Percentiles rank a stretch among this genome's conserved stretches.
Evolutionary conservation across 176 grass and related monocot genomes (phyloP).

Genomic region (Luzula sylvatica): DNA sequence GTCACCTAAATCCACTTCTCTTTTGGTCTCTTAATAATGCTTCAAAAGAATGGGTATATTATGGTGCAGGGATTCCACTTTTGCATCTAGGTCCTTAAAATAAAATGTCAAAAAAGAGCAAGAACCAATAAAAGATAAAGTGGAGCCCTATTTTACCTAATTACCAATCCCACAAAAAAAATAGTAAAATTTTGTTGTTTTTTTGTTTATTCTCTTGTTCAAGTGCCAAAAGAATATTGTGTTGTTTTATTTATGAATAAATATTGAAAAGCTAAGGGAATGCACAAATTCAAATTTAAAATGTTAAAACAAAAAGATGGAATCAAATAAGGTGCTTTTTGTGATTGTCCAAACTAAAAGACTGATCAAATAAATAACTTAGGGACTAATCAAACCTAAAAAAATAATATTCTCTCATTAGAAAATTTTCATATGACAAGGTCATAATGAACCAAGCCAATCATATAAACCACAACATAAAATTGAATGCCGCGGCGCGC

Average conservation of each 20-base stretch:
- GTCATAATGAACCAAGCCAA: no score
- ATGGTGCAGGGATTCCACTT: constrained; percentile 14
- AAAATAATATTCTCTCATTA: neutral
- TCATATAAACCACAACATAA: no score
- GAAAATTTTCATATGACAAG: no score
- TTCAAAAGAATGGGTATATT: constrained; percentile 8
- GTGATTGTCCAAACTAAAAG: neutral
- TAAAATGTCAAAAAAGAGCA: constrained; percentile 16
- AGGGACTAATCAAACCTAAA: constrained; percentile 14
- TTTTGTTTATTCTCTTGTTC: neutral
- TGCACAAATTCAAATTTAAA: no score
- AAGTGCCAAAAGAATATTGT: neutral
- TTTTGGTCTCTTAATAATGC: constrained; percentile 12
- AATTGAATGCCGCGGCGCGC: no score
- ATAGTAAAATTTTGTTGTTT: neutral
- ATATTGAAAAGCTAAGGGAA: no score
- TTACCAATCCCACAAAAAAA: no score
- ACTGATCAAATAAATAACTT: neutral
- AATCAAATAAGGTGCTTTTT: neutral
- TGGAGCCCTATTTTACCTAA: neutral
- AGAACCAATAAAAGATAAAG: constrained; percentile 2
- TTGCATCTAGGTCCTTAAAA: constrained; percentile 7
- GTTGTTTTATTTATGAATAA: no score
- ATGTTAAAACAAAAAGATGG: no score
- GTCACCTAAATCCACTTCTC: constrained; percentile 15